Evolutionary conservation across 169 alveolate genomes (phyloP).

Genomic region (Plasmodium fragile): DNA sequence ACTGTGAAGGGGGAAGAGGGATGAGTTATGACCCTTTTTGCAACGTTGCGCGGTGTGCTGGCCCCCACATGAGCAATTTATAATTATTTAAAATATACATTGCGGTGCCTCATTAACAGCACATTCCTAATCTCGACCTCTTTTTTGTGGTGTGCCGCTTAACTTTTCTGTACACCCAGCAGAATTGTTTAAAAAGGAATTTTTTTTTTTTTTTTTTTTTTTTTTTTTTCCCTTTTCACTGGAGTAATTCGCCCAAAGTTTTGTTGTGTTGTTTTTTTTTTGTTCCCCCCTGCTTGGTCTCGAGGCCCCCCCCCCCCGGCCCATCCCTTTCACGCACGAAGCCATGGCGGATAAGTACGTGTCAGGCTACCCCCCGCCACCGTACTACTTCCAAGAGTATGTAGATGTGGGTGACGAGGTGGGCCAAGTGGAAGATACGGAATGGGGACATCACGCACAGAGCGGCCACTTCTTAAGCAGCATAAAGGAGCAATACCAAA

Average conservation of each 20-base stretch:
- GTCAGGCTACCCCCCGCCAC: slow-evolving; percentile 86
- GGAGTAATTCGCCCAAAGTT: background rate
- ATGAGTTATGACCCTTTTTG: background rate
- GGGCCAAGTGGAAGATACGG: background rate
- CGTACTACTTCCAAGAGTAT: slow-evolving; percentile 81
- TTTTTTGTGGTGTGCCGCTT: background rate
- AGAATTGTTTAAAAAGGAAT: background rate
- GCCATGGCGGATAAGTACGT: slow-evolving; percentile 35
- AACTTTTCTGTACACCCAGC: background rate
- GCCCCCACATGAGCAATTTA: background rate
- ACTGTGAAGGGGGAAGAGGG: background rate
- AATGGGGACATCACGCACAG: background rate
- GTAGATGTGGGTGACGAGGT: slow-evolving; percentile 30
- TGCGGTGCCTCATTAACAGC: background rate
- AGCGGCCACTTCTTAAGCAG: background rate
- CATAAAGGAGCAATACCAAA: background rate
- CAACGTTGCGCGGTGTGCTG: background rate
- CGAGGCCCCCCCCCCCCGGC: background rate
- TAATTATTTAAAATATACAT: no score
- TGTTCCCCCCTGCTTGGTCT: background rate
- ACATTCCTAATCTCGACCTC: background rate
- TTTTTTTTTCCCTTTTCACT: background rate
- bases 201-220: background rate
- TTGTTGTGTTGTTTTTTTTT: slow-evolving; percentile 12
- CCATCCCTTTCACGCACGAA: background rate